Base-by-base conservation (phyloP, 495 filamentous ascomycete species). In the Neurospora sp. region DNA sequence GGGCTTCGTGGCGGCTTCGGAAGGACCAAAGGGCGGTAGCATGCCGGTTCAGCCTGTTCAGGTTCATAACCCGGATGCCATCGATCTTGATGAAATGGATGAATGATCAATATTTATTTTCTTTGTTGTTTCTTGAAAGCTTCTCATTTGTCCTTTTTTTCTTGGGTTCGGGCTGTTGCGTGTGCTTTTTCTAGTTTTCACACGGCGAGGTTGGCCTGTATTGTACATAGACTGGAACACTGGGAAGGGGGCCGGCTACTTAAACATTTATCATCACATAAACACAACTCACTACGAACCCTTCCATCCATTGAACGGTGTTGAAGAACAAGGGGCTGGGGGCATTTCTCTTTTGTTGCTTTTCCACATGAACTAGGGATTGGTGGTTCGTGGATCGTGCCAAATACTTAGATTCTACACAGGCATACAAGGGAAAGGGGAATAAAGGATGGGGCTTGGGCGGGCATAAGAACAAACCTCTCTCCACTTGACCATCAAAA, bases 1-100 rank as follows among this genome's bases (percentile, higher is more conserved):
- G 31, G 96, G 96, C 69, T 99, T 99, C 76, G 94, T 99, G 54
- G 92, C 95, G 46, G 91, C 95, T 39, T 92, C 88, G 77, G 91
- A 88, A 44, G 94, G 92, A 12, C 89, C 92, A 3, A 90, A 96
- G 80, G 93, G 89, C n/a, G 27, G 54, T 9, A 90, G 89, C 16
- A 89, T 90, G 73, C 72, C 78, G 18, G 77, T 77, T 71, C 78
- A 81, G 27, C 74, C 84, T 20, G 78, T 85, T 4, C 83, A 85
- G n/a, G 83, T 89, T 9, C 85, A 87, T 18, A 98, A 98, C 78
- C 94, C 94, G 14, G 94, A 98, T 79, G 93, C 92, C 23, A 96
- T 97, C 80, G 91, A 96, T 78, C 85, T 98, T 73, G 93, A 97
- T 81, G 90, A 81, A 73, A 84, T 85, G 82, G 84, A 85, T 75